phyloP scores from a whole-genome alignment of 208 protist species.

The Entamoeba dispar region DNA sequence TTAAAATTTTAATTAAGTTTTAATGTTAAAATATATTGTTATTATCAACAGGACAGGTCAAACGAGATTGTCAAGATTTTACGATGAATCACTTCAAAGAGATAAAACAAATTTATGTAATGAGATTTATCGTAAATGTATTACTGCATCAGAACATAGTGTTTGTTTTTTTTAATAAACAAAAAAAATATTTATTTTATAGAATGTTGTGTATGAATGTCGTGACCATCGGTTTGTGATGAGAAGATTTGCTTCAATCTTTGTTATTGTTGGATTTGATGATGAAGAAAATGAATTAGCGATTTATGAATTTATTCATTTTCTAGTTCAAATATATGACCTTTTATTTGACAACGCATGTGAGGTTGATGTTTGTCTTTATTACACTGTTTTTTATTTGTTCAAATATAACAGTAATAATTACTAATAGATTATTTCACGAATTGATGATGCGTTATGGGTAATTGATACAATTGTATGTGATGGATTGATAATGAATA shows the following conservation, averaged over 20 bases:
- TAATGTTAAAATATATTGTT: not conserved
- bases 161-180: not conserved
- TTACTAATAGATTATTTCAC: conserved; percentile 42
- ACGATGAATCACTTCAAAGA: not conserved
- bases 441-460: not conserved
- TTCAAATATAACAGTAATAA: conserved; percentile 64
- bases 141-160: not conserved
- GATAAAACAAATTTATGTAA: not conserved
- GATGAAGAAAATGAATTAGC: conserved; percentile 58
- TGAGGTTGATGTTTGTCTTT: conserved; percentile 59
- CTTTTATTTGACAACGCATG: conserved; percentile 40
- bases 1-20: no score
- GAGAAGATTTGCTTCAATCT: conserved; percentile 69
- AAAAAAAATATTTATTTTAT: not conserved
- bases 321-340: conserved; percentile 65
- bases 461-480: not conserved
- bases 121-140: not conserved
- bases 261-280: conserved; percentile 70
- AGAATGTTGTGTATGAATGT: conserved; percentile 51
- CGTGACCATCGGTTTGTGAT: conserved; percentile 65
- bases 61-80: not conserved
- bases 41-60: not conserved
- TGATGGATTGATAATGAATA: not conserved
- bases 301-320: conserved; percentile 67
- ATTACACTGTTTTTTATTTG: conserved; percentile 36